phyloP scores from a whole-genome alignment of 1,139 yeast genomes.

The Taiozyma sp. region DNA sequence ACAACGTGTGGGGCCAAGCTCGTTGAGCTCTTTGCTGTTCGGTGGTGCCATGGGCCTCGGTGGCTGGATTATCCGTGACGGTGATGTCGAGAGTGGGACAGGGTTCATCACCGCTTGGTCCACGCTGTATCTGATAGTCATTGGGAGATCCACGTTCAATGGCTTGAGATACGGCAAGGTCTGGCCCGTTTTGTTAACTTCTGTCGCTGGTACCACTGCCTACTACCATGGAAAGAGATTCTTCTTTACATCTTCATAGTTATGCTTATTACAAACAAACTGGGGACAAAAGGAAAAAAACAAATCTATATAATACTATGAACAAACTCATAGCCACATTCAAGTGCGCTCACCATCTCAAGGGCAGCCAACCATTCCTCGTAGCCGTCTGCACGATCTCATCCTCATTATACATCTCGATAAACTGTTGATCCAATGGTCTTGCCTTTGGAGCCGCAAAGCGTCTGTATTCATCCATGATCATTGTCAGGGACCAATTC shows the following conservation, averaged over 20 bases:
- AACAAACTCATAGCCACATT: no score
- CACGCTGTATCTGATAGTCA: conserved; percentile 66
- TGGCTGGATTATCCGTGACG: conserved; percentile 76
- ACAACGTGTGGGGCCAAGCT: conserved; percentile 37
- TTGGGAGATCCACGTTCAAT: conserved; percentile 58
- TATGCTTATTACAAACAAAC: background rate
- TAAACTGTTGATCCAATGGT: conserved; percentile 92
- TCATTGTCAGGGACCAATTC: conserved; percentile 89
- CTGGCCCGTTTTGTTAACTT: conserved; percentile 58
- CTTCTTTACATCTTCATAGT: conserved; percentile 17
- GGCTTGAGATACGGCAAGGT: conserved; percentile 39
- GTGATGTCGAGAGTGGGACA: conserved; percentile 78
- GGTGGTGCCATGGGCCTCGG: conserved; percentile 76
- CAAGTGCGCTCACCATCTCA: conserved; percentile 47
- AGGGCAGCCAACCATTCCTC: conserved; percentile 56
- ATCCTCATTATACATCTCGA: conserved; percentile 75
- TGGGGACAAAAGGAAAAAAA: background rate
- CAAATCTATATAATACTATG: background rate
- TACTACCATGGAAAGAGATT: conserved; percentile 67
- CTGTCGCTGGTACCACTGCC: conserved; percentile 60
- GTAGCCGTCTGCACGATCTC: conserved; percentile 52
- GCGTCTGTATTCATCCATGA: conserved; percentile 89
- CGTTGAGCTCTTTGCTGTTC: conserved; percentile 46
- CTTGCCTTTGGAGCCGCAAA: conserved; percentile 95
- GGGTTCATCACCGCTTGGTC: conserved; percentile 92